Base-by-base conservation (phyloP, 495 filamentous ascomycete species). In the Parathielavia appendiculata region DNA sequence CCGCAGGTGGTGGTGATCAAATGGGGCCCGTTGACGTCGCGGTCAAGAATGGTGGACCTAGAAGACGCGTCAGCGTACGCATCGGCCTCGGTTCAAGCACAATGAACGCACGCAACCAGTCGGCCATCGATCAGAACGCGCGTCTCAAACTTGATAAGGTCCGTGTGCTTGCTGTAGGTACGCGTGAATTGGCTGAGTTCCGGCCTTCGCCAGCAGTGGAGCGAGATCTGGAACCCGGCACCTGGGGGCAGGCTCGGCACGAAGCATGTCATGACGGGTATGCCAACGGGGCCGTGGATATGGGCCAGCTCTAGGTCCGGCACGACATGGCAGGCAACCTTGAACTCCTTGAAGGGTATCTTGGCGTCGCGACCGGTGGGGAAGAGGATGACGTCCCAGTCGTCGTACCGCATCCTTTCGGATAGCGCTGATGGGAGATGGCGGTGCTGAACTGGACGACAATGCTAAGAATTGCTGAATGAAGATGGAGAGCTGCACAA, bases 311-410 rank as follows among this genome's bases (percentile, higher is more conserved):
- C 77, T 54, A 76, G 67, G 66, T 92, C 88, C 39, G 83, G 82
- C 39, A 85, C 81, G 17, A 87, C 87, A 71, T 85, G 88, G 71
- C 90, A 96, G 62, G 83, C 80, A 16, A 89, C 91, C 66, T 85
- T 87, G 81, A 93, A 96, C 68, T 96, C 91, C 67, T 92, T 89
- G 44, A 92, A 70, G 10, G 90, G 90, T 17, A 87, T 78, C 55
- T 75, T 76, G 48, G 65, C 67, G 60, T 79, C 75, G 52, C 68
- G 69, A 22, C 63, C 69, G 19, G 54, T 58, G 0, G 89, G 86
- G 70, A 95, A 93, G 56, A 96, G 75, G 50, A 95, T 83, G 51
- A 92, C 79, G 67, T 95, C 91, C 91, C 90, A 62, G 63, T 86
- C 85, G 56, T 87, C 79, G 76, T 88, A 95, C 52, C 90, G 84